Percentiles rank a stretch among this genome's conserved stretches.
Conservation (phyloP, 2,329 filamentous ascomycete species). For the Tolypocladium amazonense region DNA sequence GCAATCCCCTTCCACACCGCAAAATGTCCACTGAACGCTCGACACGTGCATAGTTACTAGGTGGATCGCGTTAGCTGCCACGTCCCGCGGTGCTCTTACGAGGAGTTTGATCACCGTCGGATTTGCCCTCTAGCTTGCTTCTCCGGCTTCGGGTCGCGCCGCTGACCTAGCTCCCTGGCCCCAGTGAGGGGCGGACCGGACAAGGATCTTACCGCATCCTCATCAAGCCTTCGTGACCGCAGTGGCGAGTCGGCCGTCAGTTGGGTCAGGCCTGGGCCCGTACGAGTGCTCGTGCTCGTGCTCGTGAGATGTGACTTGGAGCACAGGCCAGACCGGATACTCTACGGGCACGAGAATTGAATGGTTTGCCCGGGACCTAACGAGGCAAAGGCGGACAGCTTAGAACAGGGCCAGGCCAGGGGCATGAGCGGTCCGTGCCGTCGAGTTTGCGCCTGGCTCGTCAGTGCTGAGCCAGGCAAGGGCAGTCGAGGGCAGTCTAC, state of each 20-base stretch:
- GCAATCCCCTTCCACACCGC: slow-evolving; percentile 4
- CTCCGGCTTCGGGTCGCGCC: slow-evolving; percentile 26
- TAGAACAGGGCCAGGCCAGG: not conserved
- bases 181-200: slow-evolving; percentile 10
- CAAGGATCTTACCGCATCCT: slow-evolving; percentile 12
- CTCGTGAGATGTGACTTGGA: not conserved
- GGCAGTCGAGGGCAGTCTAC: not conserved
- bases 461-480: not conserved
- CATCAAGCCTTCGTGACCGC: slow-evolving; percentile 8
- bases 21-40: slow-evolving; percentile 19
- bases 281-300: no score
- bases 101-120: slow-evolving; percentile 13
- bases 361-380: not conserved
- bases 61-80: slow-evolving; percentile 8
- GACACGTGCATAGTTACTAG: slow-evolving; percentile 20
- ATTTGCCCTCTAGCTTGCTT: slow-evolving; percentile 19
- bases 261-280: not conserved
- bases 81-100: not conserved
- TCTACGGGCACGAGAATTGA: not conserved
- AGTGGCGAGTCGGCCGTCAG: not conserved
- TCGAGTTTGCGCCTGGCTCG: not conserved
- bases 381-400: not conserved
- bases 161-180: slow-evolving; percentile 16
- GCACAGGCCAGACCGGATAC: not conserved
- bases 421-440: no score